phyloP scores from a whole-genome alignment of 208 protist species.

The Leishmania mexicana region DNA sequence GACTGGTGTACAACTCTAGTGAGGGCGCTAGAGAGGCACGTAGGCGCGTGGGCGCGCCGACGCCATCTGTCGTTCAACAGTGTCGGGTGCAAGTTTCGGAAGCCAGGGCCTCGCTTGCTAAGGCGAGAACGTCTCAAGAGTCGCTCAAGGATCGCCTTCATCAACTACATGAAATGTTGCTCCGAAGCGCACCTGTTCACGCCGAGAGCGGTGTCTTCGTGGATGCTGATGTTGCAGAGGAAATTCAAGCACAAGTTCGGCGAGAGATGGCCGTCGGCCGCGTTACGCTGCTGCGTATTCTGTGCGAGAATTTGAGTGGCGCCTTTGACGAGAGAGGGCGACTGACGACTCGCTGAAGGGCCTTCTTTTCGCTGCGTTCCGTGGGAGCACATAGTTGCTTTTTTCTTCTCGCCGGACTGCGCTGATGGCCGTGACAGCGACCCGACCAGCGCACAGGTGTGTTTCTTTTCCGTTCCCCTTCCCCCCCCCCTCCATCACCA shows the following conservation, averaged over 20 bases:
- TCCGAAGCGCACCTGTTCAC: not conserved
- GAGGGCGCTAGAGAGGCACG: not conserved
- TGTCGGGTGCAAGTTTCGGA: not conserved
- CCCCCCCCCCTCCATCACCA: not conserved
- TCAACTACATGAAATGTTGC: slow-evolving; percentile 9
- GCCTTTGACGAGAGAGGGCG: slow-evolving; percentile 2
- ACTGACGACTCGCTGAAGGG: not conserved
- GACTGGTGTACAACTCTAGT: not conserved
- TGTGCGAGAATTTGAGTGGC: slow-evolving; percentile 4
- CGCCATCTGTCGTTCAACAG: not conserved
- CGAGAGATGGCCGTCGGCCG: slow-evolving; percentile 14
- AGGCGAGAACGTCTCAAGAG: not conserved
- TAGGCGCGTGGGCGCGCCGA: not conserved
- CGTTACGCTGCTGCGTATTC: slow-evolving; percentile 20
- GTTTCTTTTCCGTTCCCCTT: not conserved
- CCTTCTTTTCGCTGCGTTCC: not conserved
- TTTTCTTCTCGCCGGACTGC: not conserved
- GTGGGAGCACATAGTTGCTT: not conserved
- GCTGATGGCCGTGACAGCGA: not conserved
- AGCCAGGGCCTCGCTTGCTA: not conserved
- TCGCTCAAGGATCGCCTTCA: slow-evolving; percentile 16
- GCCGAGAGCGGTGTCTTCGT: not conserved
- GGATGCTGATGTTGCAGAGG: not conserved
- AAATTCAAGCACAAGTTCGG: slow-evolving; percentile 11
- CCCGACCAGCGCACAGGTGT: not conserved